These are phyloP conservation scores for Calocybe indica DNA, from an alignment of 768 basidiomycete genomes.

Conservation along the genomic window DNA sequence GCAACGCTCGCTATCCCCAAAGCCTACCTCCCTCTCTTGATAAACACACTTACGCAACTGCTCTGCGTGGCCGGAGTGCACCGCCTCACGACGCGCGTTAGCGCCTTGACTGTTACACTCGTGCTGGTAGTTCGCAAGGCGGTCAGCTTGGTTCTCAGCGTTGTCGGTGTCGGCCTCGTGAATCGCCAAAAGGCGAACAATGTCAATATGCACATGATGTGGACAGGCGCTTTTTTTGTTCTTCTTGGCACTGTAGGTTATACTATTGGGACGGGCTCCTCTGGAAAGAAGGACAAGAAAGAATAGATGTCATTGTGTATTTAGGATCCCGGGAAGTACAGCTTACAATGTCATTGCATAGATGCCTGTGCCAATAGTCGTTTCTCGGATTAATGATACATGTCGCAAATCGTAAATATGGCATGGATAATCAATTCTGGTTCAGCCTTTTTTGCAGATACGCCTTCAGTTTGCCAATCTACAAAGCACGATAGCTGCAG, in stretches of 20 bases:
- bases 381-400: no score
- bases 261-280: conserved; percentile 34
- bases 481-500: no score
- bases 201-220: conserved; percentile 47
- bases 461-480: no score
- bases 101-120: conserved; percentile 71
- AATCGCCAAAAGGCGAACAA: conserved; percentile 16
- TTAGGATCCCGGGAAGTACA: no score
- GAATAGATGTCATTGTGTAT: conserved; percentile 8
- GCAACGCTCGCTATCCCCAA: conserved; percentile 38
- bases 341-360: no score
- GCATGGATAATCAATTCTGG: no score
- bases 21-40: conserved; percentile 53
- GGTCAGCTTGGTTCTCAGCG: conserved; percentile 67
- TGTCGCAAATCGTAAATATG: no score
- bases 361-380: no score
- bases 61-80: conserved; percentile 86
- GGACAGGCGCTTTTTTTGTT: conserved; percentile 64
- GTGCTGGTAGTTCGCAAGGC: conserved; percentile 81
- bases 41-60: conserved; percentile 82
- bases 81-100: conserved; percentile 72
- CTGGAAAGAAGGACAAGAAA: conserved; percentile 14
- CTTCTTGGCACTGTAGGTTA: conserved; percentile 69
- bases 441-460: no score
- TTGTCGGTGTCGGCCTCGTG: conserved; percentile 34